phyloP scores from a whole-genome alignment of 2,329 filamentous ascomycete species.

The Phyllosticta paracitricarpa region DNA sequence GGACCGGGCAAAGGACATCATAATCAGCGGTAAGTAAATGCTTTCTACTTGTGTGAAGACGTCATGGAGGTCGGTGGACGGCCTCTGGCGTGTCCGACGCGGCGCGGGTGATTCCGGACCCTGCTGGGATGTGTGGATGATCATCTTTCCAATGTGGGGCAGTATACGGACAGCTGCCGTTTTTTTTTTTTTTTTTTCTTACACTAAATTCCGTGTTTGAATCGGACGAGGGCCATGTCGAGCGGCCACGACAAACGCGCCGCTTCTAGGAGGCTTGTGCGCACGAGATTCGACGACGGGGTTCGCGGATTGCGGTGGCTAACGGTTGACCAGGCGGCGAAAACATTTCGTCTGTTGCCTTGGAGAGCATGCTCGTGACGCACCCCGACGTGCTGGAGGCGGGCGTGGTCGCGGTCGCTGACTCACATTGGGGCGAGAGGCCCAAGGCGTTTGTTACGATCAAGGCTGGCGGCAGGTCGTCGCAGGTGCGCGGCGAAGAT shows the following conservation, averaged over 20 bases:
- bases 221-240: background rate
- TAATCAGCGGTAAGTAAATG: constrained; percentile 66
- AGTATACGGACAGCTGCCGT: background rate
- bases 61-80: background rate
- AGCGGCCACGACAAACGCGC: background rate
- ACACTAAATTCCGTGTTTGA: too few relatives aligned
- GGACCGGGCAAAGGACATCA: constrained; percentile 94
- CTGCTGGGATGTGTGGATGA: background rate
- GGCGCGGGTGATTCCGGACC: background rate
- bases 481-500: constrained; percentile 47
- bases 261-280: background rate
- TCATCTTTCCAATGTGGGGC: background rate
- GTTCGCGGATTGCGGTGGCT: background rate
- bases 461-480: constrained; percentile 48
- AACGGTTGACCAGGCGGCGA: constrained; percentile 60
- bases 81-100: background rate
- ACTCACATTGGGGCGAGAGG: constrained; percentile 91
- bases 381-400: constrained; percentile 87
- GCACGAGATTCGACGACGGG: background rate
- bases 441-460: constrained; percentile 89
- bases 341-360: constrained; percentile 88
- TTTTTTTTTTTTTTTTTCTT: background rate
- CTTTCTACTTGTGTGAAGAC: background rate
- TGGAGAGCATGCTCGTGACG: constrained; percentile 80
- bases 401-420: constrained; percentile 77